Base-by-base conservation (phyloP, 768 basidiomycete genomes). In the Pluteus cervinus region DNA sequence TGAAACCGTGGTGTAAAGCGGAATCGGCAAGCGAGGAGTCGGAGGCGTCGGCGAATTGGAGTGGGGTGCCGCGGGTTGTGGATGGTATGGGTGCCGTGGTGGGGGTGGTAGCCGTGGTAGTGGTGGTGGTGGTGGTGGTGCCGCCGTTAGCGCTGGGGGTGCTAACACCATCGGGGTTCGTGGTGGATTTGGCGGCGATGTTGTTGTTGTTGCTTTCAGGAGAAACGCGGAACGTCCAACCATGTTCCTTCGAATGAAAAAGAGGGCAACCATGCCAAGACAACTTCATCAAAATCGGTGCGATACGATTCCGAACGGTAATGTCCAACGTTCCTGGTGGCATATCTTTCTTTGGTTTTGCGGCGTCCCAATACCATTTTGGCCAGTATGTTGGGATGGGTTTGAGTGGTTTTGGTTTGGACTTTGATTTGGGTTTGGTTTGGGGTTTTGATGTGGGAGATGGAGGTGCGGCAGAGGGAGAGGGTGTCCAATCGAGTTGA, bases 311-410 rank as follows among this genome's bases (percentile, higher is more conserved):
- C 38, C 88, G 79, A 18, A 84, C 76, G 5, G 91, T 91, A 45
- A 98, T 63, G 52, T 97, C 90, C 20, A 96, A 71, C 2, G 79
- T 75, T 15, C 83, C 90, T 1, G 79, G 79, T 4, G 73, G 65
- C 39, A 66, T 51, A 40, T 66, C 79, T 54, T 80, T 81, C 61
- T 75, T 83, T 3, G 83, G 87, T 49, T 69, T 79, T 3, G 82
- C 67, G 3, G 89, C 74, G 17, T 97, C 92, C 86, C 84, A 91
- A 53, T 88, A 99, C 96, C 96, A 98, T 55, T 88, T 86, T 1
- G 93, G 94, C 91, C 93, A 97, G n/a, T 67, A 38, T 1, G 80
- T 70, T 0, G 71, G 62, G 8, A 69, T 69, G 3, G 63, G 62
- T 46, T 71, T 74, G 10, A 47, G 29, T 7, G 57, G 55, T 37